Percentiles rank a stretch among this genome's conserved stretches.
Evolutionary conservation across 108 stramenopile species (phyloP).

Genomic region (Discostella stelligeroides): DNA sequence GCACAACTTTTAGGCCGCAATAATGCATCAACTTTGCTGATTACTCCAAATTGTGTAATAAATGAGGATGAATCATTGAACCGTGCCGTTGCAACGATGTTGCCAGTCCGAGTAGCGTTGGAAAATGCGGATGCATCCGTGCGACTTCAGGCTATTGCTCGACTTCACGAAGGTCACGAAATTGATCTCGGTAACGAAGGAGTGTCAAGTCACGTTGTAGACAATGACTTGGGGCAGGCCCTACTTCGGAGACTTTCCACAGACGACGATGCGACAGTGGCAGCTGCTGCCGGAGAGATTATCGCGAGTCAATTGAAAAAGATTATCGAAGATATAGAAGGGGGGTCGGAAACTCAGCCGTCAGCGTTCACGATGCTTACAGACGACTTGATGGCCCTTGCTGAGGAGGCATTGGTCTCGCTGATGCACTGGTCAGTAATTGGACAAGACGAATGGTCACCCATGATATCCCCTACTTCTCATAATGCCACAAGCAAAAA

Average conservation of each 20-base stretch:
- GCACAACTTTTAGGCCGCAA: slow-evolving; percentile 33
- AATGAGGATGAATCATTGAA: slow-evolving; percentile 11
- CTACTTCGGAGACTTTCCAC: slow-evolving; percentile 61
- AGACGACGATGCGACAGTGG: slow-evolving; percentile 64
- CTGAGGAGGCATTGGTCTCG: slow-evolving; percentile 32
- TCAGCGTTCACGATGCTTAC: slow-evolving; percentile 5
- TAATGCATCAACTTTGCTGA: background rate
- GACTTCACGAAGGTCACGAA: slow-evolving; percentile 38
- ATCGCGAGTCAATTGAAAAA: slow-evolving; percentile 34
- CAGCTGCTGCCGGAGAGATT: slow-evolving; percentile 55
- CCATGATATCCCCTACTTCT: background rate
- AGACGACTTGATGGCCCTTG: slow-evolving; percentile 31
- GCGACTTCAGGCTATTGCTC: slow-evolving; percentile 62
- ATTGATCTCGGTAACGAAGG: slow-evolving; percentile 15
- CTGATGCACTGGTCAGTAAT: slow-evolving; percentile 41
- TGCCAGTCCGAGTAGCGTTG: slow-evolving; percentile 74
- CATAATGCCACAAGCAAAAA: background rate
- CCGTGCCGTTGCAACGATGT: slow-evolving; percentile 19
- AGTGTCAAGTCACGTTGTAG: slow-evolving; percentile 13
- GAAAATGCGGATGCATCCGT: slow-evolving; percentile 69
- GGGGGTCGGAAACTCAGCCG: background rate
- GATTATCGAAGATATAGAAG: slow-evolving; percentile 8
- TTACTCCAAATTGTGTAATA: background rate
- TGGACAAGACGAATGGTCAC: slow-evolving; percentile 40
- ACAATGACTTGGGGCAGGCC: slow-evolving; percentile 45